Evolutionary conservation across 2,329 filamentous ascomycete species (phyloP), one percentile per base, ranked within the genome.

Genomic region (Botrytis cinerea): DNA sequence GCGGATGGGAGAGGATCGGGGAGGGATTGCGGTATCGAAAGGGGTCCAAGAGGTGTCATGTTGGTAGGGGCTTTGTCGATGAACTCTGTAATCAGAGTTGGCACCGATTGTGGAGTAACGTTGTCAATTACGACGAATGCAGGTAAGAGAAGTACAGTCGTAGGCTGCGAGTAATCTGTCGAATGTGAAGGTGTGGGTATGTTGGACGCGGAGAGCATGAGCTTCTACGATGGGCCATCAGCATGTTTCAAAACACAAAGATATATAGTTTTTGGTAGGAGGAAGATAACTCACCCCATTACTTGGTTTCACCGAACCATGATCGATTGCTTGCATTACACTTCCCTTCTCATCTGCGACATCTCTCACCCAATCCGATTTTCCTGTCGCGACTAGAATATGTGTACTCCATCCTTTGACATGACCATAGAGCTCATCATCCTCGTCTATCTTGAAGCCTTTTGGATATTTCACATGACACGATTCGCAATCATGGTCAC

Each of bases 121-220:
- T 96, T 92, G 79, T 96, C 92, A 79, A 98, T 86, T 73, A 95
- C 85, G 57, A 89, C 91, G 84, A 97, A 97, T 75, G 93, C 90
- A 0, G 95, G 95, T 28, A 98, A 90, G 40, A 98, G 88, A 54
- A 98, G 87, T 28, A 95, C 89, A 9, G 90, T 93, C 4, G 95
- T 97, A 8, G 93, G 92, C 73, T 89, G 84, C 9, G 85, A 87
- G 84, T 92, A 91, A 79, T 87, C 87, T 79, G 84, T 85, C 63
- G 85, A 86, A 82, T 91, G 87, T 79, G 88, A 87, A 40, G 94
- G 94, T 1, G 93, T 90, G 22, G 93, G 93, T 75, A 98, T 97
- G 83, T 98, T 95, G 76, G 92, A 96, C 64, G 95, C 95, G 10
- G 94, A 97, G 64, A 98, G 88, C 90, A 97, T 97, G 77, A 98